Conservation (phyloP, 2,329 filamentous ascomycete species). For the Esteya vermicola region DNA sequence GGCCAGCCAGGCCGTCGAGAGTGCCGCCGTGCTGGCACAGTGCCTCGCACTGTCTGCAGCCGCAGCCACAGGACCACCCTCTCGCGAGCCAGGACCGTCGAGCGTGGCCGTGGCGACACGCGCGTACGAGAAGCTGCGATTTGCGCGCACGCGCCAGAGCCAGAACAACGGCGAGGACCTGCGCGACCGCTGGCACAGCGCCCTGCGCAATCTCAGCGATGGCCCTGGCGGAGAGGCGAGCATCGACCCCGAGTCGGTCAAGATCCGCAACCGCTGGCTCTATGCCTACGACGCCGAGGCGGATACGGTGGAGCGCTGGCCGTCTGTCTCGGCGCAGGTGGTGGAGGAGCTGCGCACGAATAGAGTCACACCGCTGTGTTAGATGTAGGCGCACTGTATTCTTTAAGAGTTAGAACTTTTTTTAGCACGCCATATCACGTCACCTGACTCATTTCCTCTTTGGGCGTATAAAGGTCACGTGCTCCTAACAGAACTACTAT, state of each 20-base stretch:
- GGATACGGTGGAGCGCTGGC: slow-evolving; percentile 26
- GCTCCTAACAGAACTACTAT: too few species aligned
- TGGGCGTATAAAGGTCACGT: too few species aligned
- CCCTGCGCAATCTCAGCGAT: slow-evolving; percentile 24
- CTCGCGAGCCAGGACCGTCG: too few species aligned
- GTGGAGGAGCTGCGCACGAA: slow-evolving; percentile 20
- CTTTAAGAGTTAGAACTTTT: too few species aligned
- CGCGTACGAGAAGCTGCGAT: slow-evolving; percentile 27
- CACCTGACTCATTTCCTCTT: too few species aligned
- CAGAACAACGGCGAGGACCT: slow-evolving; percentile 29
- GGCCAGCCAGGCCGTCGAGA: slow-evolving; percentile 38
- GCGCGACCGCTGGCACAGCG: slow-evolving; percentile 28
- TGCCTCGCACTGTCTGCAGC: slow-evolving; percentile 25
- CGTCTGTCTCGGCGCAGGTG: slow-evolving; percentile 22
- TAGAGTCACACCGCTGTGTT: slow-evolving; percentile 23
- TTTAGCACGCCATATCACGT: too few species aligned
- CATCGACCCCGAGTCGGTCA: slow-evolving; percentile 29
- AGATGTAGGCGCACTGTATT: too few species aligned
- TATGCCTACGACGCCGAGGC: slow-evolving; percentile 31
- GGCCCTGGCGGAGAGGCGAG: too few species aligned
- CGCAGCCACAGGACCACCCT: too few species aligned
- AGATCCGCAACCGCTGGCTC: slow-evolving; percentile 31
- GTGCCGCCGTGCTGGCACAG: slow-evolving; percentile 28
- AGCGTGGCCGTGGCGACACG: too few species aligned
- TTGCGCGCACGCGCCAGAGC: slow-evolving; percentile 22